These are phyloP conservation scores for Pugionium cornutum DNA, from an alignment of 345 rosid genomes.

Conservation along the genomic window DNA sequence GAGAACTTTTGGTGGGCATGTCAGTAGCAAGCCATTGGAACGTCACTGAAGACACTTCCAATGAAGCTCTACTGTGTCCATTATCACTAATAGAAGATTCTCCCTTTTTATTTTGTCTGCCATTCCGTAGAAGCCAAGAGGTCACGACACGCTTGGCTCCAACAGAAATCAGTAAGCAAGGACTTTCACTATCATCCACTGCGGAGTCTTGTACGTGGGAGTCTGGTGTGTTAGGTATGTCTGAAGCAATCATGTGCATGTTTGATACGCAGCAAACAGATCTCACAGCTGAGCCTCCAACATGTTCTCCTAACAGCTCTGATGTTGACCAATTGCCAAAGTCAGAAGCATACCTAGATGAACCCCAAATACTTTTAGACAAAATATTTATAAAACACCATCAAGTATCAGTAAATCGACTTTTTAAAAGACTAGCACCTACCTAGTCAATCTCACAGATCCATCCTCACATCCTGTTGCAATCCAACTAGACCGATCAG, in stretches of 20 bases:
- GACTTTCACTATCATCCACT: constrained; percentile 46
- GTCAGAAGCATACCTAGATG: constrained; percentile 59
- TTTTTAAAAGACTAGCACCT: constrained; percentile 28
- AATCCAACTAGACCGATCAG: constrained; percentile 67
- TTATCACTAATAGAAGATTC: constrained; percentile 34
- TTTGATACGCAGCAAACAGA: constrained; percentile 73
- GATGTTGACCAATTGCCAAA: constrained; percentile 68
- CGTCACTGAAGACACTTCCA: constrained; percentile 58
- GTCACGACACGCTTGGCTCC: constrained; percentile 93
- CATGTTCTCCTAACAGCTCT: constrained; percentile 90
- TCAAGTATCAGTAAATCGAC: constrained; percentile 8
- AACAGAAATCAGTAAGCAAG: constrained; percentile 74
- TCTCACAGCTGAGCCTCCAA: constrained; percentile 97
- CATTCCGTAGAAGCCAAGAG: constrained; percentile 72
- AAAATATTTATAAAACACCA: constrained; percentile 1
- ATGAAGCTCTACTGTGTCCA: constrained; percentile 31
- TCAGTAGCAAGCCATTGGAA: constrained; percentile 96
- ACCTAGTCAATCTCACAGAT: constrained; percentile 94
- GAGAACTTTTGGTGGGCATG: constrained; percentile 70
- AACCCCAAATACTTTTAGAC: constrained; percentile 29
- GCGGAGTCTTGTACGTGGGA: constrained; percentile 24
- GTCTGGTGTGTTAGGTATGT: constrained; percentile 31
- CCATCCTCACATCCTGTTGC: constrained; percentile 99
- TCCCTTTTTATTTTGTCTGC: constrained; percentile 37
- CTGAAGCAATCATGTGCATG: constrained; percentile 48